Evolutionary conservation across 2,329 filamentous ascomycete genomes (phyloP), one percentile per base, ranked within the genome.

Genomic region (Botrytis squamosa): DNA sequence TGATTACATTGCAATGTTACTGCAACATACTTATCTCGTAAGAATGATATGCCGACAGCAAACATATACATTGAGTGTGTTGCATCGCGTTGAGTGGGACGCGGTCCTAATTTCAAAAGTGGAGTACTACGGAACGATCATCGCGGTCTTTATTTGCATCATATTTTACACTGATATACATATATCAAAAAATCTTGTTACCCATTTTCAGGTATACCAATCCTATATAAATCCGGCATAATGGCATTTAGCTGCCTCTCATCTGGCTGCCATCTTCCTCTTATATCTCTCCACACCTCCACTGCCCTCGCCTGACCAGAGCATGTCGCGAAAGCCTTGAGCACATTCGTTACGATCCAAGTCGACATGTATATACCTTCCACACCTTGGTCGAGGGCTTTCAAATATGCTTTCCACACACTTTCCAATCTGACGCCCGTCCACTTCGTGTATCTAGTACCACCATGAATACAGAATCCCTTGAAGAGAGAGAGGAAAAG

Each of bases 401-500:
- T 81, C 22, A 92, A 83, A 76, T 94, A 89, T 0, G 91, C 88
- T 14, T 85, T 81, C 86, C 92, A 92, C 18, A 94, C 88, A 60
- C 85, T 86, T 62, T 91, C 86, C 4, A 98, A 87, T n/a, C 90
- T 87, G 76, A 87, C 83, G 44, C 85, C 84, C 42, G 89, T 93
- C 95, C 96, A 99, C 20, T 89, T 86, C 0, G 90, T 90, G 76
- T 90, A 85, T 38, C 85, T 83, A 29, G 86, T 82, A 40, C 89
- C 90, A 18, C 95, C 95, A 79, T 97, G 91, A 3, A 84, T 82
- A 46, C 87, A 86, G 80, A 98, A 99, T 0, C 93, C 94, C 78
- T 93, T 91, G 83, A 98, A 93, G 5, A 98, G 85, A 12, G 92
- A 87, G 55, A 96, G 85, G 79, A 95, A 98, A 38, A 97, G 88